A percentile compares a stretch with the other conserved stretches of the same genome.
Conservation (phyloP, 2,329 filamentous ascomycete species). For the Aspergillus bombycis region DNA sequence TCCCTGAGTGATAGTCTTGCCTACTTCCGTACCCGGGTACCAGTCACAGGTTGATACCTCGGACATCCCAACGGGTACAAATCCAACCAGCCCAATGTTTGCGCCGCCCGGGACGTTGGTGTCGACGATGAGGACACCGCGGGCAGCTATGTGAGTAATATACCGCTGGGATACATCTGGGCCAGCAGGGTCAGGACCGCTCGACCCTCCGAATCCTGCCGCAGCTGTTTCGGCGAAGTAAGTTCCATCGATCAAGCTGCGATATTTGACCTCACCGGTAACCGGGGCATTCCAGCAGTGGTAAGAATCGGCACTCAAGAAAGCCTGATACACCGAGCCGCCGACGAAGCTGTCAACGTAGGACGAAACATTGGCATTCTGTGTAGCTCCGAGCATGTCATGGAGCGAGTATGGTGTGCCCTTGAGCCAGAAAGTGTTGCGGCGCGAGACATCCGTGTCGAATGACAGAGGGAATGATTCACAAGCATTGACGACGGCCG, state of each 20-base stretch:
- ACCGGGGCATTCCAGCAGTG: background rate
- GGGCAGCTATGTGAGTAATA: background rate
- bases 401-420: background rate
- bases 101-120: background rate
- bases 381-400: background rate
- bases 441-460: background rate
- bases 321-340: background rate
- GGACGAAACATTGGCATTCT: background rate
- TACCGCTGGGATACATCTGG: background rate
- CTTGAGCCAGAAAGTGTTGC: background rate
- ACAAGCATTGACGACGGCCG: background rate
- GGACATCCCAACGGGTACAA: background rate
- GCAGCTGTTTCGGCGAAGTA: conserved; percentile 1
- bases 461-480: background rate
- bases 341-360: background rate
- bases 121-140: background rate
- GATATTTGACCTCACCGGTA: background rate
- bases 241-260: background rate
- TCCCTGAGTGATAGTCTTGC: background rate
- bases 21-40: background rate
- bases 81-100: background rate
- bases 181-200: background rate
- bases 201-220: background rate
- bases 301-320: background rate
- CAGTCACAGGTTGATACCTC: background rate